Base-by-base conservation (phyloP, 1,139 yeast genomes). In the Eremothecium sinecaudum region DNA sequence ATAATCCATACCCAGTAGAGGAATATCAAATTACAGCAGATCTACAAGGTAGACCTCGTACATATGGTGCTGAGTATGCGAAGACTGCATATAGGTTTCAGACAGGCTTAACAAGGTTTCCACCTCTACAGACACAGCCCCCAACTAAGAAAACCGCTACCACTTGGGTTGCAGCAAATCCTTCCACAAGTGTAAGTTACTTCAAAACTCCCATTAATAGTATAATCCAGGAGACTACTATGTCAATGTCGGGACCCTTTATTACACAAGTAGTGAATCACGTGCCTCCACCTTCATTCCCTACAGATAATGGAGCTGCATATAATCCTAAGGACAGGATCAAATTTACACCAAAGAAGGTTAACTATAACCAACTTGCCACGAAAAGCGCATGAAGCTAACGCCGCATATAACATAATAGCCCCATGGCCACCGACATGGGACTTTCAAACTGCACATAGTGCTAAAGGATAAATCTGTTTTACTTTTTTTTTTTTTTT, bases 71-170 rank as follows among this genome's bases (percentile, higher is more conserved):
- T 4, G 21, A 10, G n/a, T 27, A 27, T 14, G 21, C 21, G 9
- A 27, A 11, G 2, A 67, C 81, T 5, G 67, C 86, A 4, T 84
- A 84, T 58, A 71, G 84, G 2, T 42, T 51, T 40, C 96, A 84
- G 62, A 79, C 93, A 0, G 92, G 93, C 24, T 58, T 44, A 32
- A 71, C 79, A 2, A 68, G 83, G 54, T 82, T 62, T 58, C 95
- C 96, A 1, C 94, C 95, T 32, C 83, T 86, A 94, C 95, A 84
- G 60, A 58, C 66, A 39, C 93, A 83, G 61, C 95, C 96, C 6
- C 81, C 77, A 4, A 54, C 79, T 2, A 66, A 60, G 7, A 73
- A 83, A 9, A 78, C 93, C 1, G 74, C 72, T 17, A 66, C 77
- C 4, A 61, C 77, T 3, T 78, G 83, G 80, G 53, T 73, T 2